phyloP scores from a whole-genome alignment of 768 basidiomycete genomes.

The Cystobasidium onofrii region DNA sequence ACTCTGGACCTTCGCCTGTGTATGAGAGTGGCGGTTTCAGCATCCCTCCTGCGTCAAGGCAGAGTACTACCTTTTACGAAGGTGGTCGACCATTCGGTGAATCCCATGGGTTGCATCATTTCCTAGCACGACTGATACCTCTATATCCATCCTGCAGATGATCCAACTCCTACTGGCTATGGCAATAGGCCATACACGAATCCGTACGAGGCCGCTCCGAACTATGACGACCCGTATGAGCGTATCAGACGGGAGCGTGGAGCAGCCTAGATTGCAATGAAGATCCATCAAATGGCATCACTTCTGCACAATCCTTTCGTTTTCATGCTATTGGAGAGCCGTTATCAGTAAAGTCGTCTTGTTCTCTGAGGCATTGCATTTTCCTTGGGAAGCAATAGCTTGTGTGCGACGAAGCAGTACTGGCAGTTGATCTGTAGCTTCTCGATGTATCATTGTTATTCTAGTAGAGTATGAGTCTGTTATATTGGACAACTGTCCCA shows the following conservation, averaged over 20 bases:
- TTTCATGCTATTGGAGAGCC: too few species aligned
- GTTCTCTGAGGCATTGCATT: too few species aligned
- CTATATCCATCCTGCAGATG: not conserved
- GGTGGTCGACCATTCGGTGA: slow-evolving; percentile 23
- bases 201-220: not conserved
- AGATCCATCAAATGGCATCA: too few species aligned
- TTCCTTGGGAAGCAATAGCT: too few species aligned
- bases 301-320: too few species aligned
- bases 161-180: slow-evolving; percentile 13
- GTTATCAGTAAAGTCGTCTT: too few species aligned
- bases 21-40: not conserved
- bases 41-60: slow-evolving; percentile 2
- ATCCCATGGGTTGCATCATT: not conserved
- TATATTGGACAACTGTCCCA: too few species aligned
- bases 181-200: not conserved
- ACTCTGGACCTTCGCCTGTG: not conserved
- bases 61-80: slow-evolving; percentile 23
- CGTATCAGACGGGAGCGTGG: slow-evolving; percentile 22
- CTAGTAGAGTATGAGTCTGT: too few species aligned
- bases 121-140: too few species aligned
- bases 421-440: too few species aligned
- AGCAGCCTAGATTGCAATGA: not conserved
- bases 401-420: too few species aligned
- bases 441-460: too few species aligned
- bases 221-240: slow-evolving; percentile 23